Evolutionary conservation across 140 eudicot species (phyloP), one percentile per base, ranked within the genome.

Genomic region (Cichorium intybus): DNA sequence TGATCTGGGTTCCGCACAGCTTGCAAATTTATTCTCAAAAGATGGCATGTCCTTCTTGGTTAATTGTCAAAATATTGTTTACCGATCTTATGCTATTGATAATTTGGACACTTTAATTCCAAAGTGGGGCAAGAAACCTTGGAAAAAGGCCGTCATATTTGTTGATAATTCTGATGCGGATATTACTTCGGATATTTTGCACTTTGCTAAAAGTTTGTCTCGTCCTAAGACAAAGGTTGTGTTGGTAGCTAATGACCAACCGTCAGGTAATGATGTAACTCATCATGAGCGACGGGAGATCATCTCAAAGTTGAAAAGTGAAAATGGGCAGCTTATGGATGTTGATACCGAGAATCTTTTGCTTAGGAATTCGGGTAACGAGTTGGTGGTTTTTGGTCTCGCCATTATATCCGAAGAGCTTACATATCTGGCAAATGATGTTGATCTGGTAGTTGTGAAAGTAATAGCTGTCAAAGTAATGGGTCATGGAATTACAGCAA

Each of bases 1-100:
- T 82, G 95, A 85, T 63, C 95, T 85, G 77, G 95, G 95, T 58
- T 85, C 95, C 20, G 95, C 95, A 31, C 75, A 85, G 95, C 95
- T 85, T 70, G 95, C 95, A 56, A 88, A 85, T 80, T 73, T 85
- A 48, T 85, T 85, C 68, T 84, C 95, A 21, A 82, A 85, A 75
- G 95, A 85, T 63, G 95, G 95, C 29, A 77, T 85, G 79, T 85
- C 95, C 45, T 85, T 85, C 68, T 72, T 79, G 45, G 86, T 88
- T 63, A 85, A 86, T 62, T 82, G 86, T 71, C 89, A 85, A 63
- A 82, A 82, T 61, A 82, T 85, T 53, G 79, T 85, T 67, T 78
- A 86, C 72, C 88, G 89, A 52, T 88, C 95, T 8, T 85, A 88
- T 88, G 95, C 82, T 60, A 79, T 85, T 52, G 95, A 85, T 79